phyloP scores from a whole-genome alignment of 805 yeast genomes.

The Lachancea nothofagi region DNA sequence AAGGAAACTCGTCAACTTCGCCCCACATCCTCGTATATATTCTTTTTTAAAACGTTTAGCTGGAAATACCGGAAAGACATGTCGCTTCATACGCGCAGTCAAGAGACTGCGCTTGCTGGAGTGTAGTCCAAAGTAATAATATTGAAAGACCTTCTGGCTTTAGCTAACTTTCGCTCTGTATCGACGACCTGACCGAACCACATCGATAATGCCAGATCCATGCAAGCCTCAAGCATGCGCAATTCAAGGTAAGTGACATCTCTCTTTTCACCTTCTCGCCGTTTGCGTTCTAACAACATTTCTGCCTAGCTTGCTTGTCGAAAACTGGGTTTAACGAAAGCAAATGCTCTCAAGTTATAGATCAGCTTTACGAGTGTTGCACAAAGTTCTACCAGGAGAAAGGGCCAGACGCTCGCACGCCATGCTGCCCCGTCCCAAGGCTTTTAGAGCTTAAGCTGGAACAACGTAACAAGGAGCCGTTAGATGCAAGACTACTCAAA shows the following conservation, averaged over 20 bases:
- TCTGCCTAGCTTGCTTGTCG: constrained; percentile 52
- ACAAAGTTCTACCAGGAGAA: constrained; percentile 52
- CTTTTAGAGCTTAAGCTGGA: constrained; percentile 57
- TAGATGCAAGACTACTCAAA: constrained; percentile 51
- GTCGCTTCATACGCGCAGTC: no score
- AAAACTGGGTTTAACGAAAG: constrained; percentile 62
- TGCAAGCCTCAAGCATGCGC: constrained; percentile 80
- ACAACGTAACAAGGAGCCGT: constrained; percentile 47
- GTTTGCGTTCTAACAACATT: background rate
- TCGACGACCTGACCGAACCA: background rate
- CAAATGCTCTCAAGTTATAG: constrained; percentile 65
- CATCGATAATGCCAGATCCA: constrained; percentile 30
- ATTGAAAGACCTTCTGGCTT: background rate
- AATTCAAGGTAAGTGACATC: constrained; percentile 54
- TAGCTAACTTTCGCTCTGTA: background rate
- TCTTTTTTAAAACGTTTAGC: background rate
- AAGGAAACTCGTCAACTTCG: background rate
- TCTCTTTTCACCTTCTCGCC: background rate
- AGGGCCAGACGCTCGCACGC: constrained; percentile 55
- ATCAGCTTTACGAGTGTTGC: constrained; percentile 72
- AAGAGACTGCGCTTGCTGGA: no score
- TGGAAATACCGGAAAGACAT: no score
- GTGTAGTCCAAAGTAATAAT: no score
- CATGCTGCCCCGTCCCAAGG: constrained; percentile 74
- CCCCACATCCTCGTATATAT: constrained; percentile 1